These are phyloP conservation scores for Sabuloglossum arenarium DNA, from an alignment of 495 filamentous ascomycete genomes.

Conservation along the genomic window DNA sequence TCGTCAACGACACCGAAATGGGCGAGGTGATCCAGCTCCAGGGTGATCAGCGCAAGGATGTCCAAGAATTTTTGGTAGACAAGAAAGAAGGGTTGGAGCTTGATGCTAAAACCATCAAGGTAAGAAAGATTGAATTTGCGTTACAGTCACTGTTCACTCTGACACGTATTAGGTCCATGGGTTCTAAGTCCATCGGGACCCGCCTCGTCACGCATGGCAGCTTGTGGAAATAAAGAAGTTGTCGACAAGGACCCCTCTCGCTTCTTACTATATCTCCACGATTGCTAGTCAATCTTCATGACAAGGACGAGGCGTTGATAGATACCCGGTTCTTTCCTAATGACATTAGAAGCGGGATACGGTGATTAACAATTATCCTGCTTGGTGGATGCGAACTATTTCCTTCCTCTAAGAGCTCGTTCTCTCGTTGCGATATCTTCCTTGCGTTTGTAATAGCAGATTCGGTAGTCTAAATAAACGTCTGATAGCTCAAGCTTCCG, in stretches of 20 bases:
- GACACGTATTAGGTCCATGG: conserved; percentile 29
- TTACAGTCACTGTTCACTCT: not conserved
- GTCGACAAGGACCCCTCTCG: conserved; percentile 11
- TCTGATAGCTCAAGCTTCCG: too few species aligned
- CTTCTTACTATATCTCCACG: conserved; percentile 15
- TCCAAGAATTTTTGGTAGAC: conserved; percentile 90
- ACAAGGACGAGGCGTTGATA: conserved; percentile 27
- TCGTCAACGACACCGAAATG: conserved; percentile 92
- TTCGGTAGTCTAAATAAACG: not conserved
- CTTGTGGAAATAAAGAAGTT: conserved; percentile 8
- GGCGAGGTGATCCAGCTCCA: conserved; percentile 99
- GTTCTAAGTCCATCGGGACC: conserved; percentile 22
- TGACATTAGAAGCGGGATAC: conserved; percentile 17
- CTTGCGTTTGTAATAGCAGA: not conserved
- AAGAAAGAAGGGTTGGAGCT: conserved; percentile 82
- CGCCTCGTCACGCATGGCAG: not conserved
- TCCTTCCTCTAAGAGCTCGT: not conserved
- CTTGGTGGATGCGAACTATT: conserved; percentile 9
- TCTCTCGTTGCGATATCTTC: not conserved
- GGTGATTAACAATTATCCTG: conserved; percentile 14
- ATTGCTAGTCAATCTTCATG: conserved; percentile 18
- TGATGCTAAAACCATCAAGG: conserved; percentile 94
- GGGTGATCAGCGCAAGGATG: conserved; percentile 96
- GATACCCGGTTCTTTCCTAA: conserved; percentile 22
- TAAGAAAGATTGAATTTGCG: conserved; percentile 15